Base-by-base conservation (phyloP, 345 rosid genomes). In the Gynandropsis gynandra region DNA sequence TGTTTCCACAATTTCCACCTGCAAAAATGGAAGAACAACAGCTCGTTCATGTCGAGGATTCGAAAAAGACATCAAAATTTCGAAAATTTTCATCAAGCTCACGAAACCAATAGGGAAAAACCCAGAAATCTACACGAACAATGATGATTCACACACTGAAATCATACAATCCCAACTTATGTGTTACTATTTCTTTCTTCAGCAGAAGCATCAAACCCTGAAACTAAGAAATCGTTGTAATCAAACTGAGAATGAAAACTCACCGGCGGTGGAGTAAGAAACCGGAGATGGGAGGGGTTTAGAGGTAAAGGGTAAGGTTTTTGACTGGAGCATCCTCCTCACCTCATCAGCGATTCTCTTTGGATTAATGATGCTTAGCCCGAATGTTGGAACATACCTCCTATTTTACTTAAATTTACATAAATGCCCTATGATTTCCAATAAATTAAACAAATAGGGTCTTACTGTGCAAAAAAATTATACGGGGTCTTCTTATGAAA, bases 211-310 rank as follows among this genome's bases (percentile, higher is more conserved):
- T 2, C 33, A 16, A 16, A 54, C 49, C 49, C 24, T 33, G 3
- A 55, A 34, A 42, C 31, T 36, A 44, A 17, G 38, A 38, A 51
- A 29, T 4, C 3, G 12, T 7, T 18, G 4, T 4, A 34, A 21
- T 1, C 3, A 35, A 51, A 50, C 5, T 37, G 52, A 50, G 10
- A 8, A 37, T 33, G 24, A 33, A 66, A 47, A 20, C 70, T 66
- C 37, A 66, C 70, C 65, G 65, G 69, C 31, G 37, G 27, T 1
- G 29, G 49, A 4, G 56, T 29, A 24, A 15, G 45, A 24, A 21
- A 17, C 27, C 68, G 58, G 60, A 50, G 70, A 58, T 45, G 64
- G 0, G 64, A 47, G 40, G 70, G 65, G 52, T 65, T 65, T 65
- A 65, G 61, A 21, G 60, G 50, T 24, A 66, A 27, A 54, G 65